A percentile compares a stretch with the other conserved stretches of the same genome.
Conservation (phyloP, 495 filamentous ascomycete species). For the Penicillium paxilli region DNA sequence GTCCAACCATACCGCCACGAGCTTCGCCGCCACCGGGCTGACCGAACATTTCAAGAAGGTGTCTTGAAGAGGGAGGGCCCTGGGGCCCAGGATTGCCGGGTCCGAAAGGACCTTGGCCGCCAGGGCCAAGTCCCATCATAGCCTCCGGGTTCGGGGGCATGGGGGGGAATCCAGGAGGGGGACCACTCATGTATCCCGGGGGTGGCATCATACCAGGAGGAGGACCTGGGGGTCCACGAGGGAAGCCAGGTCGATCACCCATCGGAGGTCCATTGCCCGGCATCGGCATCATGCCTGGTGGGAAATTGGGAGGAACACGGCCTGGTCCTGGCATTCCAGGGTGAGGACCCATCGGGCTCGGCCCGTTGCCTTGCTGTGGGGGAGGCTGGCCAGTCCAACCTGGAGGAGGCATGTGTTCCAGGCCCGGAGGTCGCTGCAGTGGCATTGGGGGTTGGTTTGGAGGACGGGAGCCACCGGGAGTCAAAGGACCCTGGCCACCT, state of each 20-base stretch:
- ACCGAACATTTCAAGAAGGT: constrained; percentile 49
- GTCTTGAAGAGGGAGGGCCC: constrained; percentile 44
- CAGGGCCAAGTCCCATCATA: constrained; percentile 40
- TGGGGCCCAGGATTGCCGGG: constrained; percentile 39
- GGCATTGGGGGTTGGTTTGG: constrained; percentile 39
- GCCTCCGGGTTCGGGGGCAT: constrained; percentile 47
- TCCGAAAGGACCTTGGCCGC: constrained; percentile 38
- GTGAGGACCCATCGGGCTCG: constrained; percentile 43
- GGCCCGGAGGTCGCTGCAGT: constrained; percentile 49
- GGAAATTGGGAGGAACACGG: constrained; percentile 42
- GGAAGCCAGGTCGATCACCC: constrained; percentile 42
- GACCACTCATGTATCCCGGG: constrained; percentile 50
- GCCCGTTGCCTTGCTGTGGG: constrained; percentile 40
- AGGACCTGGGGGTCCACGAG: constrained; percentile 43
- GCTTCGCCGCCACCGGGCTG: constrained; percentile 39
- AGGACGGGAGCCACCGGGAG: constrained; percentile 34
- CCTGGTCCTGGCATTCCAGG: constrained; percentile 46
- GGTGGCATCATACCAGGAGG: constrained; percentile 53
- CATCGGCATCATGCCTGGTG: constrained; percentile 47
- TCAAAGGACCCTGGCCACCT: constrained; percentile 36
- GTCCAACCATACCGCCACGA: constrained; percentile 43
- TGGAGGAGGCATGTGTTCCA: constrained; percentile 47
- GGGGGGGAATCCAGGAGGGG: constrained; percentile 47
- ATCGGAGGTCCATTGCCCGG: constrained; percentile 36
- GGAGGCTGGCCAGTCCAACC: constrained; percentile 41